Evolutionary conservation across 257 asterid species (phyloP).

Genomic region (Rehmannia glutinosa): DNA sequence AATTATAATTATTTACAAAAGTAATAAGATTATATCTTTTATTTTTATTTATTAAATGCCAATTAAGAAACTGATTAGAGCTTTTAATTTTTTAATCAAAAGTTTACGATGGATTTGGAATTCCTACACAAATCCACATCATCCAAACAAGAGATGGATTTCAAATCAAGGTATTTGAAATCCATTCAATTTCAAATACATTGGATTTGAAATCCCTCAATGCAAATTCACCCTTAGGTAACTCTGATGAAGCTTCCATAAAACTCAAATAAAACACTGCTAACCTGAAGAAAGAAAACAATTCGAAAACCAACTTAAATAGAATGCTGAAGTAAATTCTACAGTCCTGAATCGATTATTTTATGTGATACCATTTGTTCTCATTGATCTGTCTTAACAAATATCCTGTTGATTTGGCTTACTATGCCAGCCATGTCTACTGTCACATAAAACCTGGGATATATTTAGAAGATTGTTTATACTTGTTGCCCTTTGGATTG

Average conservation of each 20-base stretch:
- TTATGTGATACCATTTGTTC: not conserved
- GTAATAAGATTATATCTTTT: too few species aligned
- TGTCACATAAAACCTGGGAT: not conserved
- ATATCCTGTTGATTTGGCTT: slow-evolving; percentile 1
- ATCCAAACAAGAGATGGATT: too few species aligned
- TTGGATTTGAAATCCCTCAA: too few species aligned
- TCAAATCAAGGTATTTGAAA: too few species aligned
- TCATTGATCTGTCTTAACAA: not conserved
- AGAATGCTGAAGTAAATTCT: not conserved
- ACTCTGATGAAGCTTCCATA: not conserved
- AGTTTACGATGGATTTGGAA: too few species aligned
- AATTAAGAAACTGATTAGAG: too few species aligned
- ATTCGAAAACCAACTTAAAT: not conserved
- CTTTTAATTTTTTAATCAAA: too few species aligned
- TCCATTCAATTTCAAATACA: too few species aligned
- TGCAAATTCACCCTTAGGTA: not conserved
- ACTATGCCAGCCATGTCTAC: not conserved
- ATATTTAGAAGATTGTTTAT: not conserved
- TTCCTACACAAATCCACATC: too few species aligned
- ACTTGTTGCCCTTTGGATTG: not conserved
- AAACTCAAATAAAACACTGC: not conserved
- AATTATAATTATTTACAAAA: too few species aligned
- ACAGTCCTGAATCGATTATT: not conserved
- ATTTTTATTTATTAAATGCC: too few species aligned
- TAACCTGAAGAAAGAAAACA: not conserved